A percentile compares a stretch with the other conserved stretches of the same genome.
phyloP scores from a whole-genome alignment of 2,329 filamentous ascomycete genomes.

The Colletotrichum nymphaeae region DNA sequence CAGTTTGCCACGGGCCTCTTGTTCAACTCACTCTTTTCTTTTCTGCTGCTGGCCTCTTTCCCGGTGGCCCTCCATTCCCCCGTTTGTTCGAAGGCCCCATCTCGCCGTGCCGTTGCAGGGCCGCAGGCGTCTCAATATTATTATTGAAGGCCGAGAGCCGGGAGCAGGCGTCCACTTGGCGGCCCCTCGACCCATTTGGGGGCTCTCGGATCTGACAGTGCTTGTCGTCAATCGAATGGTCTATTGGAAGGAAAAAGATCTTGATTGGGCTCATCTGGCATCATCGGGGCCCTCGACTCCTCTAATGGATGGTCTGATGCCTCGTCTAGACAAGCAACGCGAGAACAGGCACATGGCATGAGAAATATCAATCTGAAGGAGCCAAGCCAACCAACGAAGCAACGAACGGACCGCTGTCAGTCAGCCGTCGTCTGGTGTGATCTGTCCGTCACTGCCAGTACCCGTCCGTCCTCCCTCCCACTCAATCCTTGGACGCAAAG shows the following conservation, averaged over 20 bases:
- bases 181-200: neutral
- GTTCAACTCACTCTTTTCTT: neutral
- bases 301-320: neutral
- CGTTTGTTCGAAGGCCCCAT: neutral
- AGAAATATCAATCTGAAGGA: neutral
- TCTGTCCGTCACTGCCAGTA: conserved; percentile 1
- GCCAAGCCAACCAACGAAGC: conserved; percentile 10
- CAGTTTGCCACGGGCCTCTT: neutral
- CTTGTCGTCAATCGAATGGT: conserved; percentile 3
- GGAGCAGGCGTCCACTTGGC: conserved; percentile 2
- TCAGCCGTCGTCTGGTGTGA: conserved; percentile 26
- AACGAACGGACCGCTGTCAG: conserved; percentile 24
- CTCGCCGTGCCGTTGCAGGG: conserved; percentile 14
- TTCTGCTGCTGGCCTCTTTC: conserved; percentile 5
- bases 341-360: neutral
- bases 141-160: conserved; percentile 14
- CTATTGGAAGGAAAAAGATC: neutral
- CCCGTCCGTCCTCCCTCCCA: neutral
- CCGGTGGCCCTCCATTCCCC: neutral
- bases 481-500: conserved; percentile 2
- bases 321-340: neutral
- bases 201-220: conserved; percentile 17
- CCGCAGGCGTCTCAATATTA: conserved; percentile 24
- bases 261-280: conserved; percentile 14
- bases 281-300: neutral